These are phyloP conservation scores for Coniophora puteana DNA, from an alignment of 1,284 basidiomycete genomes.

Conservation along the genomic window DNA sequence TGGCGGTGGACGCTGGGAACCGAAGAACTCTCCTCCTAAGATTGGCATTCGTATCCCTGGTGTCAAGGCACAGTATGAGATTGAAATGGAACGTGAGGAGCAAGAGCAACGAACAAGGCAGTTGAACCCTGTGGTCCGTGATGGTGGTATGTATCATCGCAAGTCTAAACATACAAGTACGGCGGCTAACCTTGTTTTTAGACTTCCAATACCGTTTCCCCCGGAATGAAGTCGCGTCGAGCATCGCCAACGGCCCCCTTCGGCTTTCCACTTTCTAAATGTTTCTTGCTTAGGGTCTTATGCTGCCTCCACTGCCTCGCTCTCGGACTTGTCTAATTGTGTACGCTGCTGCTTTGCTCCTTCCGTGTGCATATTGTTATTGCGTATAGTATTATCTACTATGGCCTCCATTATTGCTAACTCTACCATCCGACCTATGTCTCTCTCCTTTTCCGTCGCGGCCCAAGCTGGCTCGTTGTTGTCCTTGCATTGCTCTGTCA, in stretches of 20 bases:
- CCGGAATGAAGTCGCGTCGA: slow-evolving; percentile 37
- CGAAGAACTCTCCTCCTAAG: slow-evolving; percentile 45
- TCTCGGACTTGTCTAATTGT: slow-evolving; percentile 27
- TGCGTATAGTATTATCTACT: slow-evolving; percentile 6
- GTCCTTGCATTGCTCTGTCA: slow-evolving; percentile 12
- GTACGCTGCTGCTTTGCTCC: slow-evolving; percentile 7
- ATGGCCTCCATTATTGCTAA: slow-evolving; percentile 1
- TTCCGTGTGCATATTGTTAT: slow-evolving; percentile 5
- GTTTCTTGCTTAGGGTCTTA: slow-evolving; percentile 2
- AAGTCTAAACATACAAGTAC: slow-evolving; percentile 4
- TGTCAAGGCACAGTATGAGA: slow-evolving; percentile 58
- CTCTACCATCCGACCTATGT: slow-evolving; percentile 14
- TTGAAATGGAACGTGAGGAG: slow-evolving; percentile 63
- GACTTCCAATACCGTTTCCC: slow-evolving; percentile 62
- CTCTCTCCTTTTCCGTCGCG: slow-evolving; percentile 1
- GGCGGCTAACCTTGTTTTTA: slow-evolving; percentile 18
- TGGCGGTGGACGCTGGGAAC: slow-evolving; percentile 74
- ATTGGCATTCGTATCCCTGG: slow-evolving; percentile 56
- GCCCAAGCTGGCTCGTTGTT: slow-evolving; percentile 18
- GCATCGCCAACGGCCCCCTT: slow-evolving; percentile 28
- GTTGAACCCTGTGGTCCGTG: slow-evolving; percentile 56
- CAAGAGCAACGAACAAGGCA: slow-evolving; percentile 42
- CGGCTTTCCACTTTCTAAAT: slow-evolving; percentile 52
- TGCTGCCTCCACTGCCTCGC: slow-evolving; percentile 16
- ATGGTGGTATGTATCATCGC: slow-evolving; percentile 44